Evolutionary conservation across 805 yeast genomes (phyloP).

Genomic region (Kuraishia floccosa): DNA sequence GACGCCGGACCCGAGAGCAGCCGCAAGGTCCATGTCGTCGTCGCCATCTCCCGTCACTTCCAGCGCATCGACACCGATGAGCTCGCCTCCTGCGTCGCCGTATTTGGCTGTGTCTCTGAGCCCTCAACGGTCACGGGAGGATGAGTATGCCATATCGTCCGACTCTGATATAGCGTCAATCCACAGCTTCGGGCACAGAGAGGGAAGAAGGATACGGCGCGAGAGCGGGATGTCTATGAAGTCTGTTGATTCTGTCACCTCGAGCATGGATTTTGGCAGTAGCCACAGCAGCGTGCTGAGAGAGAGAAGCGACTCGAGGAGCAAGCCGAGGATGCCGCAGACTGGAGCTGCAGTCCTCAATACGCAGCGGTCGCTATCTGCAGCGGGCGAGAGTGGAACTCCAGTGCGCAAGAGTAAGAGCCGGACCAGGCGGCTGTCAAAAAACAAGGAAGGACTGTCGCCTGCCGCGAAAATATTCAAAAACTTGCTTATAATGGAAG

Average conservation of each 20-base stretch:
- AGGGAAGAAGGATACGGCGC: neutral
- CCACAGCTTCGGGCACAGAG: constrained; percentile 4
- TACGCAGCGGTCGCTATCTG: neutral
- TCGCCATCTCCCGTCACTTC: constrained; percentile 6
- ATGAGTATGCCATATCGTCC: constrained; percentile 18
- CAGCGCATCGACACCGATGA: constrained; percentile 1
- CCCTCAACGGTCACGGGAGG: constrained; percentile 8
- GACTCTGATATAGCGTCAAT: constrained; percentile 19
- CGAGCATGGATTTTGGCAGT: too few relatives aligned
- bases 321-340: neutral
- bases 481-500: constrained; percentile 76
- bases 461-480: constrained; percentile 66
- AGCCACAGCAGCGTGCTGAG: neutral
- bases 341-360: neutral
- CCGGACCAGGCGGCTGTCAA: neutral
- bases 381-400: neutral
- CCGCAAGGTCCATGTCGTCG: too few relatives aligned
- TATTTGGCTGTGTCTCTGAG: constrained; percentile 12
- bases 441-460: constrained; percentile 2
- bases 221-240: constrained; percentile 1
- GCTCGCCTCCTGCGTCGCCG: constrained; percentile 19
- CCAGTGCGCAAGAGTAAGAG: constrained; percentile 1
- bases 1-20: too few relatives aligned
- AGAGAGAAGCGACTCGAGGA: too few relatives aligned
- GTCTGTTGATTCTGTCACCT: constrained; percentile 1